phyloP scores from a whole-genome alignment of 176 grass and related monocot genomes.

The Oryza brachyantha region DNA sequence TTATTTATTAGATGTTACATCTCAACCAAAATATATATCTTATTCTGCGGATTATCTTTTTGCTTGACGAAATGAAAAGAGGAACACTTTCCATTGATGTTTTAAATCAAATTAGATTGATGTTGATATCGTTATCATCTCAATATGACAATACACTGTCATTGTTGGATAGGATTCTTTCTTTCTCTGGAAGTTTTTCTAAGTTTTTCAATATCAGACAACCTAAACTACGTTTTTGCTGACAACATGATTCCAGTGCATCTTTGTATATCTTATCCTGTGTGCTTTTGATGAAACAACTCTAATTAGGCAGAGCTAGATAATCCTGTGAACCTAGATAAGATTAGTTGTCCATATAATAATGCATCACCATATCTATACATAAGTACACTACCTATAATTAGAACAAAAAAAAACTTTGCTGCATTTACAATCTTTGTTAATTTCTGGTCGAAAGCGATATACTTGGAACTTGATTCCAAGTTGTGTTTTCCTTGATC shows the following conservation, averaged over 20 bases:
- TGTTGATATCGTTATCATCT: conserved; percentile 15
- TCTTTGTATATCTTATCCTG: background rate
- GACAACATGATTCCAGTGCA: background rate
- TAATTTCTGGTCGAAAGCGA: conserved; percentile 16
- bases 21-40: background rate
- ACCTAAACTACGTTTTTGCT: background rate
- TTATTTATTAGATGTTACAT: conserved; percentile 11
- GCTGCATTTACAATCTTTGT: background rate
- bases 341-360: background rate
- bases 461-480: conserved; percentile 13
- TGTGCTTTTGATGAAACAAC: background rate
- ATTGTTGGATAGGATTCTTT: background rate
- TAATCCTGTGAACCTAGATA: conserved; percentile 4
- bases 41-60: background rate
- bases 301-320: background rate
- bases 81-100: background rate
- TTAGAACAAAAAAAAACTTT: background rate
- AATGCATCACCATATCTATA: background rate
- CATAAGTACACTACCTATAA: background rate
- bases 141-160: background rate
- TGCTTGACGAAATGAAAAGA: conserved; percentile 38
- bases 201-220: background rate
- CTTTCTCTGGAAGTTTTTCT: background rate
- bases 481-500: background rate
- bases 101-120: background rate